These are phyloP conservation scores for Omphalotus guepiniiformis DNA, from an alignment of 768 basidiomycete species.

Conservation along the genomic window DNA sequence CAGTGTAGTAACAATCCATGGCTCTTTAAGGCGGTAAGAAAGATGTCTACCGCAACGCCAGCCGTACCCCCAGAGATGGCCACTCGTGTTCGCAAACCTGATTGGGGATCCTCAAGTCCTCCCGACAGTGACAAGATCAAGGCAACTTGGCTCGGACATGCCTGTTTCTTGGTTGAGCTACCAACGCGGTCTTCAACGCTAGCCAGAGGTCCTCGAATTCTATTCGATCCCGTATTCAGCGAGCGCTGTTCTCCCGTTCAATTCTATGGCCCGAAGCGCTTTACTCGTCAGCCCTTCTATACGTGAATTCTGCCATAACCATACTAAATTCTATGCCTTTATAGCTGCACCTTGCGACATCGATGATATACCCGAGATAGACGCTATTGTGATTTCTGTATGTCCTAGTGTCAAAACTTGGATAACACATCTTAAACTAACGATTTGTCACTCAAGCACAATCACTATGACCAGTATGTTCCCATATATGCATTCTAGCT, in stretches of 20 bases:
- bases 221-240: slow-evolving; percentile 53
- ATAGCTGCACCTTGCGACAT: slow-evolving; percentile 47
- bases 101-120: slow-evolving; percentile 29
- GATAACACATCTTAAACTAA: not conserved
- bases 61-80: slow-evolving; percentile 13
- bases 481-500: not conserved
- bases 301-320: slow-evolving; percentile 11
- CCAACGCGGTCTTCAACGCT: slow-evolving; percentile 28
- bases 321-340: not conserved
- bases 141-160: slow-evolving; percentile 54
- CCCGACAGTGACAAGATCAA: slow-evolving; percentile 37
- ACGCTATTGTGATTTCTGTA: slow-evolving; percentile 60
- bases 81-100: slow-evolving; percentile 33
- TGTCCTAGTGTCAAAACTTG: slow-evolving; percentile 15
- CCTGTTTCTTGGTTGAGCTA: slow-evolving; percentile 49
- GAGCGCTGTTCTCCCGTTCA: slow-evolving; percentile 48
- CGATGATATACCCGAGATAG: slow-evolving; percentile 55
- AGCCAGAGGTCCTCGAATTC: slow-evolving; percentile 39
- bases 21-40: not conserved
- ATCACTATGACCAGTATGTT: slow-evolving; percentile 46
- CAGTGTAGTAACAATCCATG: not conserved
- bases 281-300: slow-evolving; percentile 36
- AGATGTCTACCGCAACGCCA: not conserved
- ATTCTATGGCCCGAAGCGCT: slow-evolving; percentile 42
- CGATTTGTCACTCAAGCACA: slow-evolving; percentile 28